These are phyloP conservation scores for Lasiodiplodia hormozganensis DNA, from an alignment of 2,329 filamentous ascomycete species.

Conservation along the genomic window DNA sequence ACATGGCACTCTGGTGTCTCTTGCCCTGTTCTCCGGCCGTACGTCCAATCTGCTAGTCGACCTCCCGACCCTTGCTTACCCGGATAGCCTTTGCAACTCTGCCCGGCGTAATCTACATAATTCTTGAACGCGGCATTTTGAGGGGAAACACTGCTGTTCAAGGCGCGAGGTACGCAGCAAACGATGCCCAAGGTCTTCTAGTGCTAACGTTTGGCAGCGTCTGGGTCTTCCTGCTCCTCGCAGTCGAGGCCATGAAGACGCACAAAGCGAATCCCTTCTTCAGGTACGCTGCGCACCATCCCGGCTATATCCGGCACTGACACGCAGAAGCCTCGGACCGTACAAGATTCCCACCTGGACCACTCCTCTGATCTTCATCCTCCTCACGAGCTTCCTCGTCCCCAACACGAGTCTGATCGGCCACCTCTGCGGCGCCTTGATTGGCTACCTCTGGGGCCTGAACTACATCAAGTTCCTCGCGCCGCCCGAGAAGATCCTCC, in stretches of 20 bases:
- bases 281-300: constrained; percentile 53
- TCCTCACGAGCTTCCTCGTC: constrained; percentile 78
- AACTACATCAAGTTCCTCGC: constrained; percentile 90
- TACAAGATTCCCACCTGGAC: constrained; percentile 90
- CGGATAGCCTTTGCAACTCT: constrained; percentile 58
- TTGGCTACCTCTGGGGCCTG: constrained; percentile 86
- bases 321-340: constrained; percentile 56
- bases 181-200: not conserved
- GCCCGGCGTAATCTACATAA: constrained; percentile 80
- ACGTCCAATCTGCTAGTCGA: constrained; percentile 52
- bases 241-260: constrained; percentile 84
- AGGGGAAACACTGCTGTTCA: constrained; percentile 75
- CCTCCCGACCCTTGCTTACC: constrained; percentile 34
- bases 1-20: constrained; percentile 86
- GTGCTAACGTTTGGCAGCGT: constrained; percentile 63
- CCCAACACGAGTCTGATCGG: constrained; percentile 85
- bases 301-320: constrained; percentile 37
- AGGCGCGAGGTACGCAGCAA: constrained; percentile 74
- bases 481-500: constrained; percentile 84
- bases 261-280: constrained; percentile 83
- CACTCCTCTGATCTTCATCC: constrained; percentile 77
- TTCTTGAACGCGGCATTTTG: constrained; percentile 77
- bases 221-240: constrained; percentile 90
- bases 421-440: constrained; percentile 80
- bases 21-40: constrained; percentile 91